Base-by-base conservation (phyloP, 257 asterid genomes). In the Capsicum baccatum region DNA sequence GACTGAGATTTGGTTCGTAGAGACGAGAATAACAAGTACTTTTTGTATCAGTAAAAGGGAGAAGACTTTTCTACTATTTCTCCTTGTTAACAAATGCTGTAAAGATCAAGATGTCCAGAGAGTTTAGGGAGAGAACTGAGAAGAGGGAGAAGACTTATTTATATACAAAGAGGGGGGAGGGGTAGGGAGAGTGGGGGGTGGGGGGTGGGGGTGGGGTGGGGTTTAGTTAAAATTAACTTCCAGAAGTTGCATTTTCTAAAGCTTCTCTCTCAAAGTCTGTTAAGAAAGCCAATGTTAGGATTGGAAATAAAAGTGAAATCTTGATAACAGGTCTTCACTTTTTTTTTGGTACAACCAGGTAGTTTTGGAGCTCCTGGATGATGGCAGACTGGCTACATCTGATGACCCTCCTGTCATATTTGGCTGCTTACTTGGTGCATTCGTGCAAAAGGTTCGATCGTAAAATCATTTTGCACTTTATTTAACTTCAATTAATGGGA, bases 381-480 rank as follows among this genome's bases (percentile, higher is more conserved):
- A 92, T 86, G 97, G 98, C 86, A 89, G 89, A 83, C 84, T 96
- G 83, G 94, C 91, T 17, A 92, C 99, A 59, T 93, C 96, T 33
- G 98, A 93, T 86, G 96, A 93, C 84, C 99, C 98, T 79, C 92
- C 92, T 82, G 89, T 92, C 83, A 83, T 90, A 86, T 89, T 94
- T 87, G 97, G 97, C 76, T 92, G 92, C 92, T 90, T 96, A 89
- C 91, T 87, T 67, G 87, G 37, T 80, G 97, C 91, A 76, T 94
- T 96, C 88, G 84, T 94, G 66, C 92, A 91, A 86, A 87, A 96
- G 98, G 99, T 94, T 86, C 57, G 89, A 57, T 84, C 56, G 6
- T 80, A 50, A 79, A 19, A 64, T 83, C 79, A 19, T 83, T 59
- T 64, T 14, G 62, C 63, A 16, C 26, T 78, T 78, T 54, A 33